Evolutionary conservation across 2,329 filamentous ascomycete species (phyloP).

Genomic region (Epichloe glyceriae): DNA sequence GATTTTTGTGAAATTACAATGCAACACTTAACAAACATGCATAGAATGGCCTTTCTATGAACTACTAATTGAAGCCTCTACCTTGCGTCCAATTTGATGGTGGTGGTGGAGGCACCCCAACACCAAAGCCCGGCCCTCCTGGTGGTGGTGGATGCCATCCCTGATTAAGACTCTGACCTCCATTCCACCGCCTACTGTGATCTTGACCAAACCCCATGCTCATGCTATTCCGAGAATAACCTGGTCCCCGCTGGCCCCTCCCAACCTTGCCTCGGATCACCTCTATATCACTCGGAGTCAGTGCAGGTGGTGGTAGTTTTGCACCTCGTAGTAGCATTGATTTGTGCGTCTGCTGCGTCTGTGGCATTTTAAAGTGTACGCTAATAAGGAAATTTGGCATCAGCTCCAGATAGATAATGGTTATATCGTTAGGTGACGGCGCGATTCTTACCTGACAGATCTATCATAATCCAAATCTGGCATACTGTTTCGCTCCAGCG

Average conservation of each 20-base stretch:
- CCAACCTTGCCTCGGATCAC: constrained; percentile 51
- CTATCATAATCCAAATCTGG: constrained; percentile 73
- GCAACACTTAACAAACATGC: too few relatives aligned
- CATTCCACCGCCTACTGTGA: background rate
- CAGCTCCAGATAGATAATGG: background rate
- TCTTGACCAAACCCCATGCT: background rate
- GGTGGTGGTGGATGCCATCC: constrained; percentile 18
- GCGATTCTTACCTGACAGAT: constrained; percentile 58
- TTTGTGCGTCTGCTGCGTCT: constrained; percentile 63
- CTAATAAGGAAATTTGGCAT: constrained; percentile 26
- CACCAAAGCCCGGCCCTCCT: constrained; percentile 9
- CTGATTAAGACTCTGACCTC: constrained; percentile 1
- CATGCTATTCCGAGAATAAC: constrained; percentile 12
- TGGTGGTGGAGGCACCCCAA: constrained; percentile 2
- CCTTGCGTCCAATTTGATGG: constrained; percentile 2
- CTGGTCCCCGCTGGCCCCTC: constrained; percentile 27
- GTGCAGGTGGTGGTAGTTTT: constrained; percentile 54
- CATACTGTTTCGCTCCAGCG: constrained; percentile 58
- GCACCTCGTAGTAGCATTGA: constrained; percentile 87
- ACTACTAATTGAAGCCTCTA: background rate
- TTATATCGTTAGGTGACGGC: background rate
- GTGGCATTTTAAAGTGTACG: constrained; percentile 76
- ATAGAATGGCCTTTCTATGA: background rate
- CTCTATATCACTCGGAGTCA: constrained; percentile 67
- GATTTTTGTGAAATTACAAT: too few relatives aligned